Evolutionary conservation across 352 stramenopile species (phyloP), one percentile per base, ranked within the genome.

Genomic region (Phytophthora melonis): DNA sequence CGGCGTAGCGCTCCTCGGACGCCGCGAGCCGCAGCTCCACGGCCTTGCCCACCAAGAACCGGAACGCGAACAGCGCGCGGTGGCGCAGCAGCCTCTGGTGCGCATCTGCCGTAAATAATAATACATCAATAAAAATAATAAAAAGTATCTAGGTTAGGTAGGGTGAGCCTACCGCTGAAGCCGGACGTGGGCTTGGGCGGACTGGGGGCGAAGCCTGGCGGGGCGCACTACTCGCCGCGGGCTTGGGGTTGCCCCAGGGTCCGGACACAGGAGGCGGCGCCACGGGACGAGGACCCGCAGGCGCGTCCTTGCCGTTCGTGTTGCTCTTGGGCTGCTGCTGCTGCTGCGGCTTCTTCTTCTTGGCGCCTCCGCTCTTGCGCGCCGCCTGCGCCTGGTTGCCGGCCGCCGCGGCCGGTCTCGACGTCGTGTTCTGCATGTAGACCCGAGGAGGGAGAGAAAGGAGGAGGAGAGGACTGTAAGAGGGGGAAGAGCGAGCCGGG

Each of bases 61-160:
- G 86, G 78, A 94, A 96, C 18, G 85, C 88, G 68, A 94, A 96
- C 39, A 96, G 74, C 25, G 86, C 79, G 50, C 89, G 89, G 72
- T 96, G 89, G 57, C 89, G 87, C 25, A 96, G 68, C 27, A 93
- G 68, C 23, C 89, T 80, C 69, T 93, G 75, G 43, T 94, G 81
- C 23, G 77, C 76, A 16, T 90, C 86, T 93, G 32, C 16, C 21
- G 5, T 50, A 39, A 30, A 68, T 8, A 54, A 32, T 43, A 52
- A 49, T 49, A 47, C 5, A 1, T 27, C 5, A 52, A 61, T 36
- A 32, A n/a, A 50, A 34, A 41, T 41, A 41, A 11, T 41, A 41
- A 11, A 41, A 41, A 14, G 27, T 32, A 32, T 32, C 27, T 32
- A 32, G 27, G 18, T 50, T 7, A 32, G 21, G 18, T 27, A 41